A percentile compares a stretch with the other conserved stretches of the same genome.
phyloP scores from a whole-genome alignment of 805 yeast species.

The Cyberlindnera lachancei region DNA sequence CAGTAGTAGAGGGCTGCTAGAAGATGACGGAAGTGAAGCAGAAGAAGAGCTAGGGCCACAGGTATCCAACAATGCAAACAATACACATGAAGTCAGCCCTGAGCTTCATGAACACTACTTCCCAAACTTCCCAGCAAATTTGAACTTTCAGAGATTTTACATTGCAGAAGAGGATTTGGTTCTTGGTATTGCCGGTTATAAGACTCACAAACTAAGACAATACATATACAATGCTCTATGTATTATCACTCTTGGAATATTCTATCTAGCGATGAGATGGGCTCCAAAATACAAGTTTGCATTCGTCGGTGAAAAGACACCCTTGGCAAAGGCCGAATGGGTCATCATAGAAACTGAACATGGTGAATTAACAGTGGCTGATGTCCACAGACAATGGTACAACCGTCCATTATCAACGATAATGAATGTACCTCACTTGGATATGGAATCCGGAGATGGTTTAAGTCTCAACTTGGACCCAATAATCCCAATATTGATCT shows the following conservation, averaged over 20 bases:
- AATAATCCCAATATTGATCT: slow-evolving; percentile 56
- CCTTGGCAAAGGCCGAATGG: slow-evolving; percentile 85
- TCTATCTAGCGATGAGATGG: slow-evolving; percentile 77
- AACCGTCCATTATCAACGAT: slow-evolving; percentile 68
- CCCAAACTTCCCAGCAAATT: slow-evolving; percentile 34
- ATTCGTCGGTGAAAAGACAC: slow-evolving; percentile 54
- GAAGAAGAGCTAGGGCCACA: slow-evolving; percentile 25
- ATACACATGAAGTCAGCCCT: slow-evolving; percentile 20
- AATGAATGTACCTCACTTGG: slow-evolving; percentile 31
- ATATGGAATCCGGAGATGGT: slow-evolving; percentile 15
- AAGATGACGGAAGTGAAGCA: slow-evolving; percentile 21
- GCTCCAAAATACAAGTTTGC: slow-evolving; percentile 66
- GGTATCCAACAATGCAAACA: slow-evolving; percentile 13
- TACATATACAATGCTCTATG: slow-evolving; percentile 48
- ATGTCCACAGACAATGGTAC: slow-evolving; percentile 53
- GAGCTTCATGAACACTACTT: slow-evolving; percentile 37
- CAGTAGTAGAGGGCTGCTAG: slow-evolving; percentile 24
- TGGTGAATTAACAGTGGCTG: slow-evolving; percentile 68
- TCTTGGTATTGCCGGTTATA: slow-evolving; percentile 89
- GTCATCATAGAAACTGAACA: slow-evolving; percentile 89
- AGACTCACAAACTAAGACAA: slow-evolving; percentile 39
- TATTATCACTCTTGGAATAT: slow-evolving; percentile 57
- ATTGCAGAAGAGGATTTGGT: slow-evolving; percentile 94
- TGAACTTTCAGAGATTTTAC: slow-evolving; percentile 72
- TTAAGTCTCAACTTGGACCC: slow-evolving; percentile 22